Evolutionary conservation across 2,329 filamentous ascomycete genomes (phyloP), one percentile per base, ranked within the genome.

Genomic region (Talaromyces sp.): DNA sequence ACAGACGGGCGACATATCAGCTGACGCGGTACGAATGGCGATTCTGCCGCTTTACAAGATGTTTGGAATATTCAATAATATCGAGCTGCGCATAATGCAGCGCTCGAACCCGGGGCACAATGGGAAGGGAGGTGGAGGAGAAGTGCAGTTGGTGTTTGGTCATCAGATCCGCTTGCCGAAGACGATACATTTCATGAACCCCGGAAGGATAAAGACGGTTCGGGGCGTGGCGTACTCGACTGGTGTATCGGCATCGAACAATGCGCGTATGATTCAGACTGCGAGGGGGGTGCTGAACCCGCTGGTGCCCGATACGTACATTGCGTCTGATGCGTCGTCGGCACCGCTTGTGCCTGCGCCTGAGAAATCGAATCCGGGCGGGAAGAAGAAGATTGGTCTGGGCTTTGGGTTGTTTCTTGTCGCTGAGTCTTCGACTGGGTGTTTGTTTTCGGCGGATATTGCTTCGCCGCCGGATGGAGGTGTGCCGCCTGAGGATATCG

Each of bases 131-230:
- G 95, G 94, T 45, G 93, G 92, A 49, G 95, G 95, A 49, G 86
- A 96, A 63, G 94, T 99, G n/a, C 93, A 97, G 78, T 81, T 99
- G 66, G 85, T 93, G 8, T 98, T 98, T 74, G 93, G 91, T 22
- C 93, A 94, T 76, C 95, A 99, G 79, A 90, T 99, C 13, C 88
- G 94, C 43, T 82, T 98, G 61, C 95, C 95, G 11, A 97, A 96
- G 82, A 99, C 95, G 43, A 82, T 99, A 75, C 95, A 99, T 78
- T 80, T 97, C 63, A 85, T 96, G 71, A 90, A 87, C 68, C 88
- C 93, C 0, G 95, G 95, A 8, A 85, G 91, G 64, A 90, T 99
- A 72, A 94, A 93, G 84, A 88, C 89, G 70, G 90, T 99, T 69
- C 86, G 94, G 64, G 95, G 95, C 66, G 95, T 99, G 50, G 93